Conservation (phyloP, 2,329 filamentous ascomycete genomes). For the Verticillium longisporum region DNA sequence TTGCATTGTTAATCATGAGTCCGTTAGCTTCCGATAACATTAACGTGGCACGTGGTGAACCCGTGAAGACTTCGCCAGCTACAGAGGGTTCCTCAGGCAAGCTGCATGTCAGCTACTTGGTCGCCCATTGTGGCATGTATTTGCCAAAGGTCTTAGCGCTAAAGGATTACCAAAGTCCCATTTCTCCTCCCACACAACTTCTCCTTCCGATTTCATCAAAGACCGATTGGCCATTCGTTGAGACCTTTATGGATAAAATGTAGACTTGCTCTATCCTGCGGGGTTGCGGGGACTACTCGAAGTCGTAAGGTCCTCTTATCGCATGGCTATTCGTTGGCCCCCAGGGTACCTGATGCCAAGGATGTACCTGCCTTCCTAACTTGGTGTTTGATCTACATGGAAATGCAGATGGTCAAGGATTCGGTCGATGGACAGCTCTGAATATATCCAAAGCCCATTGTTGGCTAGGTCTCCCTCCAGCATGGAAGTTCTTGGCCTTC, state of each 20-base stretch:
- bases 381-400: not conserved
- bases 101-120: too few species aligned
- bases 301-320: not conserved
- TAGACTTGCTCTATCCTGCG: not conserved
- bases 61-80: too few species aligned
- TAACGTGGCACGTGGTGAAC: too few species aligned
- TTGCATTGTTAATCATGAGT: too few species aligned
- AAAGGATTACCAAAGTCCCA: too few species aligned
- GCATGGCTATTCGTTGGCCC: not conserved
- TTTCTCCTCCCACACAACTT: not conserved
- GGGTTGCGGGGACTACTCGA: not conserved
- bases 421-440: not conserved
- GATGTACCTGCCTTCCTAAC: not conserved
- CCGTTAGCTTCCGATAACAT: too few species aligned
- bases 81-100: too few species aligned
- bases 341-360: not conserved
- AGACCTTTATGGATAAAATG: not conserved
- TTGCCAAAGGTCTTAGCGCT: not conserved
- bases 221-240: not conserved
- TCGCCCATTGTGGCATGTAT: too few species aligned
- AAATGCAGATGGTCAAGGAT: not conserved
- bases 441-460: not conserved
- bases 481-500: not conserved
- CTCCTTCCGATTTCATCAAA: not conserved
- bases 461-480: not conserved